A percentile compares a stretch with the other conserved stretches of the same genome.
These are phyloP conservation scores for Pythium oligandrum DNA, from an alignment of 352 stramenopile species.

Conservation along the genomic window DNA sequence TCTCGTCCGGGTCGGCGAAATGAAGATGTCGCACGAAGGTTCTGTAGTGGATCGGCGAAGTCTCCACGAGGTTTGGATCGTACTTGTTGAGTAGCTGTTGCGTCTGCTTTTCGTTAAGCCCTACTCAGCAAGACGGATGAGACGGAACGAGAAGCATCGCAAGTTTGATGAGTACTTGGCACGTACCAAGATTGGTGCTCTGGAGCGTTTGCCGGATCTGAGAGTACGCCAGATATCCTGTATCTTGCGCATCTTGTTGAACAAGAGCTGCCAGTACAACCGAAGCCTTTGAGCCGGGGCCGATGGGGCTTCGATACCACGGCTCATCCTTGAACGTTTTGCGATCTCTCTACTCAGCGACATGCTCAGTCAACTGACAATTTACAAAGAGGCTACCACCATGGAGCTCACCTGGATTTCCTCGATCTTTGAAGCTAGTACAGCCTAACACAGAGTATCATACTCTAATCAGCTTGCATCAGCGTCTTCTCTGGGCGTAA, in stretches of 20 bases:
- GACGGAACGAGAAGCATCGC: not conserved
- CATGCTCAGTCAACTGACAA: not conserved
- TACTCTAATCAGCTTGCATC: not conserved
- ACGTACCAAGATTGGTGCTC: conserved; percentile 25
- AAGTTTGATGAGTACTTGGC: too few species aligned
- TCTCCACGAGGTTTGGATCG: conserved; percentile 16
- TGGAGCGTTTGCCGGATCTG: conserved; percentile 32
- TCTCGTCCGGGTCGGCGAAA: conserved; percentile 19
- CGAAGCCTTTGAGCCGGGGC: conserved; percentile 36
- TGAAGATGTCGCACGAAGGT: conserved; percentile 37
- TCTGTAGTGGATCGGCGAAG: conserved; percentile 31
- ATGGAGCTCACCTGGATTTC: conserved; percentile 7
- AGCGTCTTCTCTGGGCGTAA: not conserved
- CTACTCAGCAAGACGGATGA: conserved; percentile 2
- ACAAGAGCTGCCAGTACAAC: conserved; percentile 42
- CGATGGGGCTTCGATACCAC: conserved; percentile 51
- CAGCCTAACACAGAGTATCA: not conserved
- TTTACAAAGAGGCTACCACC: not conserved
- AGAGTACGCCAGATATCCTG: conserved; percentile 27
- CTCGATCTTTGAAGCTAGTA: conserved; percentile 14
- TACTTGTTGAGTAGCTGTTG: conserved; percentile 29
- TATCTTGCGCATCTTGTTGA: conserved; percentile 27
- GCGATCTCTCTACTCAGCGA: conserved; percentile 5
- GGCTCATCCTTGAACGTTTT: conserved; percentile 63
- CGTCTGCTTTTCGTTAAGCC: conserved; percentile 28